A percentile compares a stretch with the other conserved stretches of the same genome.
phyloP scores from a whole-genome alignment of 257 asterid genomes.

The Plantago major region DNA sequence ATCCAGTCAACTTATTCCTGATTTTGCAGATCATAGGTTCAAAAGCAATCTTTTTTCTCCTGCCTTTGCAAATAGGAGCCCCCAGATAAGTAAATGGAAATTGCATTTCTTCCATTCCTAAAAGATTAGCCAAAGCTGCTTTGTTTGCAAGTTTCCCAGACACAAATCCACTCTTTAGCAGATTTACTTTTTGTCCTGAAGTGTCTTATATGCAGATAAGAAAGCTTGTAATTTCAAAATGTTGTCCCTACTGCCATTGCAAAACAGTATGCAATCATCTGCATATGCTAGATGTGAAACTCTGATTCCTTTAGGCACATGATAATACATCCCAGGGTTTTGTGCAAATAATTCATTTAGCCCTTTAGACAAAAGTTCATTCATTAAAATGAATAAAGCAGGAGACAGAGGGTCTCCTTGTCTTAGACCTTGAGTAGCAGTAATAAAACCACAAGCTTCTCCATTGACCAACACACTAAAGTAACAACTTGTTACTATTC shows the following conservation, averaged over 20 bases:
- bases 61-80: too few relatives aligned
- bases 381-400: too few relatives aligned
- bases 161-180: background rate
- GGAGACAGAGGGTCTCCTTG: too few relatives aligned
- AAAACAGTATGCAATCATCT: background rate
- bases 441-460: too few relatives aligned
- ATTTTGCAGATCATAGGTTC: background rate
- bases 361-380: too few relatives aligned
- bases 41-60: too few relatives aligned
- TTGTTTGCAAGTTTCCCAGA: background rate
- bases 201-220: background rate
- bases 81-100: background rate
- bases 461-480: too few relatives aligned
- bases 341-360: too few relatives aligned
- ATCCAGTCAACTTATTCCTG: background rate
- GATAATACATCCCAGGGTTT: too few relatives aligned
- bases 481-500: too few relatives aligned
- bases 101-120: background rate
- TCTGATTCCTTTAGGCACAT: background rate
- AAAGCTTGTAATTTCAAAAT: too few relatives aligned
- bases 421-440: too few relatives aligned
- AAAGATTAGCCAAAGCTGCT: background rate
- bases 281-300: background rate
- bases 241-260: background rate
- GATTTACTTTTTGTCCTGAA: background rate